phyloP scores from a whole-genome alignment of 1,284 basidiomycete species.

The Porphyrellus sp. region DNA sequence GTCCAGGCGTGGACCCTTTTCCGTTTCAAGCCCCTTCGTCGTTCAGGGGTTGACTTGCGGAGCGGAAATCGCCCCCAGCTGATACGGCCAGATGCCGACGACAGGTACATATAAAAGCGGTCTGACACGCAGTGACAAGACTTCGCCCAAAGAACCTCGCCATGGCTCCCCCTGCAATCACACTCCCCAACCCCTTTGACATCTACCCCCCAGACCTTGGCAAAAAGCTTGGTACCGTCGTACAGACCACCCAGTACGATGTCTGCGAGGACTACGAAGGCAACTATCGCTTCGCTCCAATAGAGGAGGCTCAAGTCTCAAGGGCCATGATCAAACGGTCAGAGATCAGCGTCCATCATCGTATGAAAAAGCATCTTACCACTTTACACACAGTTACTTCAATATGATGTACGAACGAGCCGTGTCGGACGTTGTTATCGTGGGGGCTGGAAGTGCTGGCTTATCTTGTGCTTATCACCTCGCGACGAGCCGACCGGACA shows the following conservation, averaged over 20 bases:
- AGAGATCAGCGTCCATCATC: constrained; percentile 1
- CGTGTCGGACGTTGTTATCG: constrained; percentile 76
- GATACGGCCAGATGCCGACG: background rate
- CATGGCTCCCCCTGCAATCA: constrained; percentile 31
- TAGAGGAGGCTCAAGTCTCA: constrained; percentile 74
- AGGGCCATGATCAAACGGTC: constrained; percentile 78
- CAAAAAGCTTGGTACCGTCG: constrained; percentile 10
- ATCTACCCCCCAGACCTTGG: background rate
- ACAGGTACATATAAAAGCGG: constrained; percentile 7
- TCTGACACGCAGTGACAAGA: background rate
- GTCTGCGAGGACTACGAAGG: constrained; percentile 32
- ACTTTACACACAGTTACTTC: constrained; percentile 51
- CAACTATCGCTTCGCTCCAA: constrained; percentile 67
- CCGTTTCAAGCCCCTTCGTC: background rate
- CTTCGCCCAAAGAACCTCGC: background rate
- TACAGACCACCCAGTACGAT: constrained; percentile 19
- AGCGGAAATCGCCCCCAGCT: background rate
- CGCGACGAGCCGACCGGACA: constrained; percentile 65
- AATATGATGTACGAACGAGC: constrained; percentile 70
- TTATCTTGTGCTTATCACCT: constrained; percentile 78
- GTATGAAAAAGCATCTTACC: constrained; percentile 5
- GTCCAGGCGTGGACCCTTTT: background rate
- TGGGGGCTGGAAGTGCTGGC: constrained; percentile 80
- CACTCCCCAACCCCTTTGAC: constrained; percentile 11
- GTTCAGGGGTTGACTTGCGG: background rate